phyloP scores from a whole-genome alignment of 2,329 filamentous ascomycete genomes.

The Ascochyta fabae region DNA sequence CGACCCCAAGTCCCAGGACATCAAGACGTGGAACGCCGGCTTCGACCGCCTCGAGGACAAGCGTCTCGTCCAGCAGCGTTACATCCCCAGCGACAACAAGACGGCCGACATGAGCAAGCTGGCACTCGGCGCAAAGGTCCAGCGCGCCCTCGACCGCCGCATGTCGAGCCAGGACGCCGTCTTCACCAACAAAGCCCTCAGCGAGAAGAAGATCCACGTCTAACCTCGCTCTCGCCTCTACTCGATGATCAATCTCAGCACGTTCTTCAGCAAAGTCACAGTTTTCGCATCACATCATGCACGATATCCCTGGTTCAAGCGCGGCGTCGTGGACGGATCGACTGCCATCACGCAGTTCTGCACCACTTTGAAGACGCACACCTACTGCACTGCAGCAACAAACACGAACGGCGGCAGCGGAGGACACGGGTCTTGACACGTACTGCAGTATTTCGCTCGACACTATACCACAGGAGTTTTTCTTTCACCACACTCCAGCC shows the following conservation, averaged over 20 bases:
- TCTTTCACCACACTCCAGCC: slow-evolving; percentile 10
- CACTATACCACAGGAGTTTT: slow-evolving; percentile 19
- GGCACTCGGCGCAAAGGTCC: slow-evolving; percentile 86
- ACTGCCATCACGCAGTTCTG: neutral
- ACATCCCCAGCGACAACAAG: slow-evolving; percentile 79
- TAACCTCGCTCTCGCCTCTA: slow-evolving; percentile 16
- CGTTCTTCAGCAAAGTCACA: slow-evolving; percentile 16
- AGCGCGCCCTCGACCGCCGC: slow-evolving; percentile 82
- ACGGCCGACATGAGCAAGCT: slow-evolving; percentile 82
- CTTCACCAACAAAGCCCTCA: slow-evolving; percentile 65
- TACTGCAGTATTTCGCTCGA: slow-evolving; percentile 9
- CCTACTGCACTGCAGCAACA: neutral
- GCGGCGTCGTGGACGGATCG: slow-evolving; percentile 5
- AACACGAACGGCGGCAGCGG: neutral
- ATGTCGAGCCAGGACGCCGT: slow-evolving; percentile 90
- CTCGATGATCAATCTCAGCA: neutral
- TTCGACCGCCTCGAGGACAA: slow-evolving; percentile 91
- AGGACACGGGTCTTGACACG: neutral
- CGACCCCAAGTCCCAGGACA: slow-evolving; percentile 64
- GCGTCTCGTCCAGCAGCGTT: slow-evolving; percentile 81
- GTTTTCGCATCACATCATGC: slow-evolving; percentile 13
- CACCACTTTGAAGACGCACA: neutral
- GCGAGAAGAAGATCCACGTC: slow-evolving; percentile 46
- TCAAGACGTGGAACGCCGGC: slow-evolving; percentile 78
- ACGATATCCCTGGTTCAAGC: slow-evolving; percentile 18